Base-by-base conservation (phyloP, 352 stramenopile genomes). In the Phytophthora capsici region DNA sequence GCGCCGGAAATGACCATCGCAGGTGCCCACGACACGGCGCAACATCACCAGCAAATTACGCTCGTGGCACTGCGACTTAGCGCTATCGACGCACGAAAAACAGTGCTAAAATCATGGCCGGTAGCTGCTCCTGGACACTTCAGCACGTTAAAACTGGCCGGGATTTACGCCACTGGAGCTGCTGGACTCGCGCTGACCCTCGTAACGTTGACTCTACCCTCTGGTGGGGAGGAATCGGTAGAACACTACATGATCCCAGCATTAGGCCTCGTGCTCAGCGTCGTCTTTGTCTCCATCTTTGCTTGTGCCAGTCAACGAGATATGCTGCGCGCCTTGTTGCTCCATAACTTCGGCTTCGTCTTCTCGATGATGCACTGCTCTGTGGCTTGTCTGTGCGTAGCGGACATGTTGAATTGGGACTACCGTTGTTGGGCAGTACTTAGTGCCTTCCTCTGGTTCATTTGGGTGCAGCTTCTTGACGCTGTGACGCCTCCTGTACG, bases 311-410 rank as follows among this genome's bases (percentile, higher is more conserved):
- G 60, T 25, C 73, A 81, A n/a, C 69, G 69, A 2, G 69, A 69
- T 10, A 52, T 78, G 32, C 30, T 71, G 1, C 43, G 16, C 16
- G 57, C 58, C 9, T 55, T 81, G 19, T 40, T 68, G 4, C 25
- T 71, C 4, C 58, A 61, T 38, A 81, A 78, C 51, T 81, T 81
- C 41, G 73, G 66, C 16, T 78, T 77, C 17, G 36, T 76, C 10
- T 81, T 81, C 48, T 57, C 58, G 1, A 73, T 68, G 40, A 23
- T 74, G n/a, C 61, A 81, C 57, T 78, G 66, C 52, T 59, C 64
- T 2, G 19, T 77, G 14, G 63, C 68, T 43, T 74, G 43, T 47
- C 50, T 71, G 26, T 60, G 56, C 13, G 38, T 71, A 22, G 51
- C 34, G 28, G 60, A 75, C 51, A 73, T 73, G 58, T 45, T 73